A percentile compares a stretch with the other conserved stretches of the same genome.
Conservation (phyloP, 495 filamentous ascomycete species). For the Xylaria castorea region DNA sequence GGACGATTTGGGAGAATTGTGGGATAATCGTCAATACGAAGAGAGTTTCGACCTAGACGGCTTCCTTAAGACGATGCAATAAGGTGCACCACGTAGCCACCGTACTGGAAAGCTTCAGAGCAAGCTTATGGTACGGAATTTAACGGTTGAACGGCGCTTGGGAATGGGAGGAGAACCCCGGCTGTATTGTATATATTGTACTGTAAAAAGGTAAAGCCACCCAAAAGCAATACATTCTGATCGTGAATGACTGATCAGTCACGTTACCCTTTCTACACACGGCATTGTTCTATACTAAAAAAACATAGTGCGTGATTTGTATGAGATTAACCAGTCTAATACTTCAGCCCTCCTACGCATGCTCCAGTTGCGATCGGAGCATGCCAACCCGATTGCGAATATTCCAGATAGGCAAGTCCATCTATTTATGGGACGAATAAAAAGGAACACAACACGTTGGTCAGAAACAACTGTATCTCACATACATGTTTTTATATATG, state of each 20-base stretch:
- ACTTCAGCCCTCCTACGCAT: background rate
- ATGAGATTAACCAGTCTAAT: background rate
- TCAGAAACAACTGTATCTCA: background rate
- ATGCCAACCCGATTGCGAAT: background rate
- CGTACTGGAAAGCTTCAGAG: background rate
- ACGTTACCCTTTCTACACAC: background rate
- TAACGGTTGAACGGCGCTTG: background rate
- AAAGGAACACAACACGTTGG: background rate
- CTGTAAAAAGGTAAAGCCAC: background rate
- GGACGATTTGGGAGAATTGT: conserved; percentile 92
- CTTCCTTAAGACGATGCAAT: conserved; percentile 89
- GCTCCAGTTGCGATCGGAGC: background rate
- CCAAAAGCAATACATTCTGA: conserved; percentile 7
- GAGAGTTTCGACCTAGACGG: conserved; percentile 95
- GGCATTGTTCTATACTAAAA: background rate
- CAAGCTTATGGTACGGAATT: background rate
- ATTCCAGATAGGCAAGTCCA: background rate
- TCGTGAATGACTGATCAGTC: background rate
- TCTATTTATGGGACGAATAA: background rate
- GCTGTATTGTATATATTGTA: conserved; percentile 19
- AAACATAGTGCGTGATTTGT: background rate
- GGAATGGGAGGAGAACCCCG: background rate
- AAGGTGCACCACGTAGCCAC: conserved; percentile 1
- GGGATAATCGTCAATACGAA: conserved; percentile 96
- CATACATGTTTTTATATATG: background rate